Evolutionary conservation across 495 filamentous ascomycete species (phyloP), one percentile per base, ranked within the genome.

Genomic region (Ramalina peruviana): DNA sequence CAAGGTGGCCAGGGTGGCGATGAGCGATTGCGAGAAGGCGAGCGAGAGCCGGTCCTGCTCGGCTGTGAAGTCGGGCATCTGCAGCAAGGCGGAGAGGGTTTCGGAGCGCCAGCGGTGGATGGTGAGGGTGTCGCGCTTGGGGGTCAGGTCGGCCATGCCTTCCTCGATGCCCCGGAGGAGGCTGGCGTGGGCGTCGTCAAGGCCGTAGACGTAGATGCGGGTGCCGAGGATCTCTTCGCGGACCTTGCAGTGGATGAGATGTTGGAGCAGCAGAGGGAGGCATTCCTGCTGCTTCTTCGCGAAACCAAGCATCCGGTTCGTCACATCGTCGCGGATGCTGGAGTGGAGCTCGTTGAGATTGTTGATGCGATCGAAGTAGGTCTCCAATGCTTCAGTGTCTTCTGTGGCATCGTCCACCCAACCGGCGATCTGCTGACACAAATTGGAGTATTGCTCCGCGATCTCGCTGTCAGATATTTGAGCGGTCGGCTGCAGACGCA

Each of bases 401-500:
- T 60, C 49, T 1, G 55, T 52, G 17, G 46, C 42, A 15, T 60
- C 54, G 33, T 54, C 54, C 4, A 60, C 41, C 58, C 58, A 60
- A 4, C 52, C 41, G 0, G 51, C 43, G 19, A 60, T 43, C 16
- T 57, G 54, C 17, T 56, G 48, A 19, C 41, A 44, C 12, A 60
- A 37, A 25, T 53, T 51, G 17, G 51, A 20, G 26, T 54, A 57
- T 17, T 52, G 42, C 2, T 57, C 52, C 6, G 52, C 49, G 2
- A 60, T 46, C 41, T 60, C 55, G 15, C 50, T 57, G 25, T 60
- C 58, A 10, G 54, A 46, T 11, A 53, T 43, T 36, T 60, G 58
- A 6, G 19, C 51, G 20, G 52, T 46, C 1, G 58, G 58, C 42
- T 60, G 58, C 21, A 55, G 19, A 25, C 51, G 40, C 5, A 57